Percentiles rank a stretch among this genome's conserved stretches.
These are phyloP conservation scores for Dimocarpus longan DNA, from an alignment of 345 rosid genomes.

Conservation along the genomic window DNA sequence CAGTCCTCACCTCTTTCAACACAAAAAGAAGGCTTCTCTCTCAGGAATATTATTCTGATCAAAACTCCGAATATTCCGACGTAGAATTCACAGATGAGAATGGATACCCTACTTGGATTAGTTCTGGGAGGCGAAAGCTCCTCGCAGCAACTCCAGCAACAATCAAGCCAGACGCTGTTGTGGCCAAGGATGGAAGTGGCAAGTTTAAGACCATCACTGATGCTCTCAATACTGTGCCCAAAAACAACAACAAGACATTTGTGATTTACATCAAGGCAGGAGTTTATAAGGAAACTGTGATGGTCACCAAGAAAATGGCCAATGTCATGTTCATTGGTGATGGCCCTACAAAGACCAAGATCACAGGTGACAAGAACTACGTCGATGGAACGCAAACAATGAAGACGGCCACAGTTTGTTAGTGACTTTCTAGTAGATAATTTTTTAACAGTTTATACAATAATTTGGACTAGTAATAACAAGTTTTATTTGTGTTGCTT, in stretches of 20 bases:
- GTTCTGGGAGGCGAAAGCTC: conserved; percentile 36
- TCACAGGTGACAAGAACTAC: conserved; percentile 56
- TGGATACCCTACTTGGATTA: conserved; percentile 52
- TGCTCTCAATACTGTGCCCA: conserved; percentile 52
- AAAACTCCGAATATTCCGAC: neutral
- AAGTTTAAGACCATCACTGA: conserved; percentile 58
- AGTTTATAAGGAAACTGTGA: conserved; percentile 58
- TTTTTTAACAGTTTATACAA: neutral
- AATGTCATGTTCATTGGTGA: conserved; percentile 71
- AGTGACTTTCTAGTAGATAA: neutral
- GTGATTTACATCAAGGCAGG: conserved; percentile 71
- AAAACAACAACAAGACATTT: conserved; percentile 34
- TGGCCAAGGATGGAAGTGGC: conserved; percentile 78
- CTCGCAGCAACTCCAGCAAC: conserved; percentile 27
- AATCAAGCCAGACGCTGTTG: conserved; percentile 50
- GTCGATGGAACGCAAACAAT: conserved; percentile 51
- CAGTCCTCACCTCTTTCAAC: conserved; percentile 30
- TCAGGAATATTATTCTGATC: neutral
- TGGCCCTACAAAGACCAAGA: conserved; percentile 62
- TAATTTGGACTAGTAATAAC: too few relatives aligned
- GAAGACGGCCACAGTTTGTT: conserved; percentile 63
- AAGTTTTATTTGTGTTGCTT: too few relatives aligned
- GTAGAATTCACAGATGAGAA: neutral
- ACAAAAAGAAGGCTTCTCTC: conserved; percentile 29
- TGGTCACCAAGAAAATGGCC: conserved; percentile 31